These are phyloP conservation scores for Cordyceps militaris DNA, from an alignment of 2,329 filamentous ascomycete genomes.

Conservation along the genomic window DNA sequence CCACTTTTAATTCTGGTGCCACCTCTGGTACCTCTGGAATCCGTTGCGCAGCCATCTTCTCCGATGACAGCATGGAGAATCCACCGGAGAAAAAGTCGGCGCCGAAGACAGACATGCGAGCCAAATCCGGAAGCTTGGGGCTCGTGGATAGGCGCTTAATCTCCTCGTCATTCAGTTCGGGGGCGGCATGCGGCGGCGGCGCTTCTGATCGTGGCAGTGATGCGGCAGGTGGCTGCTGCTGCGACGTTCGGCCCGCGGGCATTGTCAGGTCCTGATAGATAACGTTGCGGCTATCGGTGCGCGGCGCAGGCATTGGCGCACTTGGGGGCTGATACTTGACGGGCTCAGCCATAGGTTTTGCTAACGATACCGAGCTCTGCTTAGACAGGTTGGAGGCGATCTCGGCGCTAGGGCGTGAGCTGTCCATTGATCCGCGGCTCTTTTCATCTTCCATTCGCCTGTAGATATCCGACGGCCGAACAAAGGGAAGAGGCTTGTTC, in stretches of 20 bases:
- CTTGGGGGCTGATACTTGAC: background rate
- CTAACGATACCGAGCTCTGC: conserved; percentile 18
- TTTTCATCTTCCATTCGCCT: conserved; percentile 59
- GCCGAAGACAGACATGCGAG: conserved; percentile 54
- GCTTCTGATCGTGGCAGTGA: background rate
- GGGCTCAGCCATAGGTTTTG: conserved; percentile 17
- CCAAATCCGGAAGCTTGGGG: conserved; percentile 50
- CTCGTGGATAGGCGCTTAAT: conserved; percentile 40
- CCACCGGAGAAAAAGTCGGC: conserved; percentile 44
- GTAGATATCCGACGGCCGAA: conserved; percentile 72
- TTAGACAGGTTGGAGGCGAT: conserved; percentile 22
- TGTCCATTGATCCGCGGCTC: conserved; percentile 50
- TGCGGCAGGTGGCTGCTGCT: background rate
- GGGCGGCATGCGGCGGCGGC: background rate
- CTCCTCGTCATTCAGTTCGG: conserved; percentile 17
- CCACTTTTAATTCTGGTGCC: conserved; percentile 9
- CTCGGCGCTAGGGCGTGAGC: conserved; percentile 50
- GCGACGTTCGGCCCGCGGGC: background rate
- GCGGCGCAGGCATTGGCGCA: conserved; percentile 22
- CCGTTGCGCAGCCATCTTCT: conserved; percentile 7
- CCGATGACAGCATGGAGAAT: conserved; percentile 14
- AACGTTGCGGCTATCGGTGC: conserved; percentile 8
- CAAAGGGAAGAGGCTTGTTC: conserved; percentile 51
- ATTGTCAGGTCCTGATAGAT: conserved; percentile 4
- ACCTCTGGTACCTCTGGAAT: conserved; percentile 10